phyloP scores from a whole-genome alignment of 805 yeast species.

The Hagleromyces aurorensis region DNA sequence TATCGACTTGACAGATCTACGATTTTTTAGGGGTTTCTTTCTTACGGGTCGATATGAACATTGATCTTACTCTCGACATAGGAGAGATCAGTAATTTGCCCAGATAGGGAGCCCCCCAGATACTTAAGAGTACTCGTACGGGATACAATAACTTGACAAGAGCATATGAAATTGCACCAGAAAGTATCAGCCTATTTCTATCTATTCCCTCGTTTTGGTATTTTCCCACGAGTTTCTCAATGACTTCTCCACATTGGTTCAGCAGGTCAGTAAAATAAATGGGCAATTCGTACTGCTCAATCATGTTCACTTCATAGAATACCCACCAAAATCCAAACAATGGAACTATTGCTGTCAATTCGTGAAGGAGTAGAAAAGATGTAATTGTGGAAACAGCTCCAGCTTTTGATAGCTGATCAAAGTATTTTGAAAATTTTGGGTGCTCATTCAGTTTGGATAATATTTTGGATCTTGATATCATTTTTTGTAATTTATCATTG shows the following conservation, averaged over 20 bases:
- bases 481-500: constrained; percentile 15
- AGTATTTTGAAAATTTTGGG: constrained; percentile 23
- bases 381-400: constrained; percentile 35
- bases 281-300: constrained; percentile 18
- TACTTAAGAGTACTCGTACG: constrained; percentile 23
- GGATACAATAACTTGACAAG: constrained; percentile 47
- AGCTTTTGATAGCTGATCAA: constrained; percentile 23
- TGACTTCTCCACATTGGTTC: constrained; percentile 49
- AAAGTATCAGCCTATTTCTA: constrained; percentile 48
- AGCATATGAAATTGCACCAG: constrained; percentile 72
- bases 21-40: constrained; percentile 1
- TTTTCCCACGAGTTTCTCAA: constrained; percentile 43
- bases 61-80: constrained; percentile 11
- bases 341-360: constrained; percentile 67
- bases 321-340: constrained; percentile 59
- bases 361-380: constrained; percentile 63
- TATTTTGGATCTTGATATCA: constrained; percentile 21
- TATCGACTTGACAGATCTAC: too few species aligned
- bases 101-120: constrained; percentile 31
- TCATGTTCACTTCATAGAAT: constrained; percentile 46
- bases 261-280: constrained; percentile 33
- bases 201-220: constrained; percentile 30
- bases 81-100: constrained; percentile 20
- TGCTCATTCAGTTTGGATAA: constrained; percentile 21
- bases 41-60: constrained; percentile 1